Evolutionary conservation across 2,329 filamentous ascomycete species (phyloP).

Genomic region (Tolypocladium endophyticum): DNA sequence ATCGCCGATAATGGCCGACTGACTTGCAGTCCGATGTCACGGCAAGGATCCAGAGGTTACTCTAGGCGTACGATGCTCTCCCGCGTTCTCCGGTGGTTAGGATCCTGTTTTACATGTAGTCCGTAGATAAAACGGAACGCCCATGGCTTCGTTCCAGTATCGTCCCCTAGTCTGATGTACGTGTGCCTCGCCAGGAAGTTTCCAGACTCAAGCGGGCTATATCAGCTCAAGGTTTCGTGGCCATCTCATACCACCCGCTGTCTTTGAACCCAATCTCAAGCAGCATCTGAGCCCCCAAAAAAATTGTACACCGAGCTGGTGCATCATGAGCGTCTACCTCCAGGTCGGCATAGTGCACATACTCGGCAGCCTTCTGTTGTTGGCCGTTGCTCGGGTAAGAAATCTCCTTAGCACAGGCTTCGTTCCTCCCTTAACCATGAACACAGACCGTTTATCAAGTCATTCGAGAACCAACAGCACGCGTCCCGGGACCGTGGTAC

Average conservation of each 20-base stretch:
- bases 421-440: neutral
- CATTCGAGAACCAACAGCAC: conserved; percentile 4
- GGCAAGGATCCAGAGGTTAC: neutral
- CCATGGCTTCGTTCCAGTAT: neutral
- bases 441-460: neutral
- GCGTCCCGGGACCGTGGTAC: conserved; percentile 15
- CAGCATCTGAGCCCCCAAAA: neutral
- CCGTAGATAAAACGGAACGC: neutral
- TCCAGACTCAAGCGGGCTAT: neutral
- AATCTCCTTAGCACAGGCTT: neutral
- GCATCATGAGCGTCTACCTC: neutral
- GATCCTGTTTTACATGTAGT: neutral
- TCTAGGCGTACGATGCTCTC: neutral
- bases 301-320: neutral
- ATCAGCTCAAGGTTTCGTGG: neutral
- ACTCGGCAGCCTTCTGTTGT: neutral
- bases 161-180: neutral
- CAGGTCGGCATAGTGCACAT: neutral
- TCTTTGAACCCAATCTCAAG: neutral
- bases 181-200: neutral
- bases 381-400: neutral
- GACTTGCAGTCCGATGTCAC: neutral
- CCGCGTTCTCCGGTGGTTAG: neutral
- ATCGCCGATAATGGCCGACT: neutral
- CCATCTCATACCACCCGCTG: neutral